phyloP scores from a whole-genome alignment of 805 yeast species.

The Zygoascus biomembranicola region DNA sequence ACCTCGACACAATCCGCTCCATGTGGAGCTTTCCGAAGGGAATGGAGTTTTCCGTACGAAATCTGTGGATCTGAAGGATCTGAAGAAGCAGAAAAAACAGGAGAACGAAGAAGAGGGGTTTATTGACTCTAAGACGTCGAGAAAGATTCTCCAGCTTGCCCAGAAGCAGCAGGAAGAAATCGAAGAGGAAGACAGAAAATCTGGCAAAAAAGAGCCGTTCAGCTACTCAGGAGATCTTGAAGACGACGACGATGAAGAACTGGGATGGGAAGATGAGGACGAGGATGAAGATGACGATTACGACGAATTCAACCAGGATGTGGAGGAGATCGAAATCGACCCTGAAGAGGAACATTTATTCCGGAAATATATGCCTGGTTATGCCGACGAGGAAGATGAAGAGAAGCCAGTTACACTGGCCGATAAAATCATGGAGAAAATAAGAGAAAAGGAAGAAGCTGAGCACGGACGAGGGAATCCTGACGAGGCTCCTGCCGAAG shows the following conservation, averaged over 20 bases:
- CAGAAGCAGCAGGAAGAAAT: slow-evolving; percentile 89
- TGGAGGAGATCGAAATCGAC: slow-evolving; percentile 57
- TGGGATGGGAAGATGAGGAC: slow-evolving; percentile 29
- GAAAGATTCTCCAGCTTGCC: slow-evolving; percentile 83
- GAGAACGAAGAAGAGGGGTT: slow-evolving; percentile 34
- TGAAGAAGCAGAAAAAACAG: slow-evolving; percentile 24
- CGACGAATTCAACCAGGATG: slow-evolving; percentile 35
- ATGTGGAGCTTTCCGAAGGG: slow-evolving; percentile 66
- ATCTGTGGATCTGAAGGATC: slow-evolving; percentile 24
- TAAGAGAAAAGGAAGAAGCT: slow-evolving; percentile 58
- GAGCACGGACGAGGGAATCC: slow-evolving; percentile 14
- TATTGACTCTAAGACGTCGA: slow-evolving; percentile 73
- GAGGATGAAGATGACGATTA: slow-evolving; percentile 39
- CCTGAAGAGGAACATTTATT: slow-evolving; percentile 80
- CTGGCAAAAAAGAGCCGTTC: slow-evolving; percentile 27
- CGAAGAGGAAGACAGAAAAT: slow-evolving; percentile 44
- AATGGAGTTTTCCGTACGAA: slow-evolving; percentile 58
- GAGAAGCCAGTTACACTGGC: slow-evolving; percentile 42
- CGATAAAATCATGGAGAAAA: slow-evolving; percentile 87
- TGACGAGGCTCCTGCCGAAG: slow-evolving; percentile 34
- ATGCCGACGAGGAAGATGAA: slow-evolving; percentile 18
- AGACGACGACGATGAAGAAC: slow-evolving; percentile 48
- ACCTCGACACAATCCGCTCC: slow-evolving; percentile 73
- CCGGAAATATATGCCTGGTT: slow-evolving; percentile 47
- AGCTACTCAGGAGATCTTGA: slow-evolving; percentile 18